Base-by-base conservation (phyloP, 352 stramenopile species). In the Phytophthora pini region DNA sequence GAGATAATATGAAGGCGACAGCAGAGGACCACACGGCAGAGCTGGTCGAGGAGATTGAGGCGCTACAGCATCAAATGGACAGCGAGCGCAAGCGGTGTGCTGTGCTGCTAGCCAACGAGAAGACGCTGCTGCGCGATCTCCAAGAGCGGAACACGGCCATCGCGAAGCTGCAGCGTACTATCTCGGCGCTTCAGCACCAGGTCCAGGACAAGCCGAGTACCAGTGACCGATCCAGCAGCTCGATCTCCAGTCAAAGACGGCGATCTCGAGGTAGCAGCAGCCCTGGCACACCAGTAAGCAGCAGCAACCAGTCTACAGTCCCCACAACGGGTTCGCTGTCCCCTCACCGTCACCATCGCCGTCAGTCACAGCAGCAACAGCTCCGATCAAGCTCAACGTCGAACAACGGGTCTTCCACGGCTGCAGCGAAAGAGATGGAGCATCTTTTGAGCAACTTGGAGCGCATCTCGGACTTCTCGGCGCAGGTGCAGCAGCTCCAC, bases 21-120 rank as follows among this genome's bases (percentile, higher is more conserved):
- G 76, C 77, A 0, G 84, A 91, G 44, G 71, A 79, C 10, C 82
- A 93, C 58, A 93, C 82, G 5, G 31, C 69, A 0, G 79, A 89
- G 49, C 54, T 93, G 12, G 77, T 91, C 10, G 74, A 88, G 58
- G 84, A 93, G 61, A 90, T 93, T 24, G 84, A 93, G 58, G 65
- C 67, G 17, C 54, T 88, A 1, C 82, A 93, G 60, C 62, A 79
- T 12, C 80, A 91, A 32, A 69, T 93, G 39, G 82, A 89, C n/a
- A 74, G 62, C 26, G 82, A 93, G 50, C 80, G 82, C 22, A 82
- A 90, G 65, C 78, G 80, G 2, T 89, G 76, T 55, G 80, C 76
- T 3, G 71, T 86, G n/a, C 60, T 93, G 44, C 48, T 90, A 9
- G 34, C 59, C 12, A 91, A 93, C 52, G 84, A 93, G 59, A 89